phyloP scores from a whole-genome alignment of 352 stramenopile genomes.

The Phytophthora podocarpi region DNA sequence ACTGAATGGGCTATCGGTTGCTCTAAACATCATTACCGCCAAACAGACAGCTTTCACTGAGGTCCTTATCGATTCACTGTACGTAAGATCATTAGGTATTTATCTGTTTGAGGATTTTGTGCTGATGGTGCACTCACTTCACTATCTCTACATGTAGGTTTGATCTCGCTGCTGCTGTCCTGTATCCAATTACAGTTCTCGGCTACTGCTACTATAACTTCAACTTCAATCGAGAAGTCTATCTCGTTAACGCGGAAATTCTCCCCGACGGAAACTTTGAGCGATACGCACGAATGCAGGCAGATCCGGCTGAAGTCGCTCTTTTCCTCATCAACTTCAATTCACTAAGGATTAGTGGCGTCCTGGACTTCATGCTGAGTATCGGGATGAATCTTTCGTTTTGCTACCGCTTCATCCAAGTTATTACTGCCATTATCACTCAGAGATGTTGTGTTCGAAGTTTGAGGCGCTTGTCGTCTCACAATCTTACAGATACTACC shows the following conservation, averaged over 20 bases:
- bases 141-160: too few relatives aligned
- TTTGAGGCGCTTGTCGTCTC: neutral
- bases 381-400: constrained; percentile 43
- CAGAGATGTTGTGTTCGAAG: neutral
- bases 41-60: constrained; percentile 31
- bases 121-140: too few relatives aligned
- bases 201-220: constrained; percentile 32
- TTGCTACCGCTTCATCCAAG: constrained; percentile 38
- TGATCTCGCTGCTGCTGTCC: constrained; percentile 35
- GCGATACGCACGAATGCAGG: constrained; percentile 26
- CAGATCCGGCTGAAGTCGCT: constrained; percentile 33
- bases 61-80: constrained; percentile 40
- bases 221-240: constrained; percentile 31
- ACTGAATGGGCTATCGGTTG: constrained; percentile 28
- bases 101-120: too few relatives aligned
- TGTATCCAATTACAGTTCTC: constrained; percentile 32
- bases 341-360: constrained; percentile 31
- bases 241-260: constrained; percentile 25
- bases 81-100: constrained; percentile 16
- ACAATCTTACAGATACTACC: neutral
- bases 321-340: constrained; percentile 41
- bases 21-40: constrained; percentile 12
- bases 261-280: constrained; percentile 37
- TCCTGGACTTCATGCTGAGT: constrained; percentile 35
- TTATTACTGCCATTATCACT: constrained; percentile 17